Conservation (phyloP, 768 basidiomycete genomes). For the Collybia sordida region DNA sequence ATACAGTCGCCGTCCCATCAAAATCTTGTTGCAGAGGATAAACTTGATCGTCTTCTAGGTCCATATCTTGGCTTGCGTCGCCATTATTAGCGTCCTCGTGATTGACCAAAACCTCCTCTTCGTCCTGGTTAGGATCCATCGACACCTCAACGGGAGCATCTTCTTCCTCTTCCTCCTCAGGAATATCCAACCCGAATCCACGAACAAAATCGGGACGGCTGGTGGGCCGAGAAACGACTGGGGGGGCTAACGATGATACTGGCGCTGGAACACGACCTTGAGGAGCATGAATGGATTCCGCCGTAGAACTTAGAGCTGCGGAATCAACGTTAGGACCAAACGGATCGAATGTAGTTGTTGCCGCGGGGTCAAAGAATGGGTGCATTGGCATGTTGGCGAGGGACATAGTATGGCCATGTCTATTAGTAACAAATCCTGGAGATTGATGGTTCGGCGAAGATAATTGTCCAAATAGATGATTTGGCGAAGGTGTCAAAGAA, state of each 20-base stretch:
- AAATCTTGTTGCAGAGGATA: constrained; percentile 26
- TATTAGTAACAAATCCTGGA: constrained; percentile 42
- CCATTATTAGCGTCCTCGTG: constrained; percentile 10
- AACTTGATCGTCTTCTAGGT: constrained; percentile 33
- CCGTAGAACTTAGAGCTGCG: constrained; percentile 19
- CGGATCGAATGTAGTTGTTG: constrained; percentile 52
- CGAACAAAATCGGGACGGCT: constrained; percentile 71
- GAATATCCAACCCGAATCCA: constrained; percentile 80
- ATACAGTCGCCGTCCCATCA: constrained; percentile 45
- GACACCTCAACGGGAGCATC: constrained; percentile 34
- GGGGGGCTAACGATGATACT: constrained; percentile 43
- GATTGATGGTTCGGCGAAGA: constrained; percentile 45
- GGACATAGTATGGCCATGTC: constrained; percentile 76
- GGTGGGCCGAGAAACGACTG: constrained; percentile 43
- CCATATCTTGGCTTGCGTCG: constrained; percentile 25
- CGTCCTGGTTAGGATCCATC: constrained; percentile 21
- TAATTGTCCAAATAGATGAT: constrained; percentile 51
- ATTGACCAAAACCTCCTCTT: constrained; percentile 14
- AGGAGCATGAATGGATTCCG: constrained; percentile 35
- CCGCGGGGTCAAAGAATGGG: constrained; percentile 28
- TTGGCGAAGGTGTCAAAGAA: constrained; percentile 67
- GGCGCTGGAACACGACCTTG: constrained; percentile 54
- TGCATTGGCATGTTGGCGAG: constrained; percentile 59
- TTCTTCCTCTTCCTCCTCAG: constrained; percentile 70
- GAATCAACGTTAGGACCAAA: constrained; percentile 56